A percentile compares a stretch with the other conserved stretches of the same genome.
Evolutionary conservation across 2,329 filamentous ascomycete species (phyloP).

Genomic region (Endothia cerciana): DNA sequence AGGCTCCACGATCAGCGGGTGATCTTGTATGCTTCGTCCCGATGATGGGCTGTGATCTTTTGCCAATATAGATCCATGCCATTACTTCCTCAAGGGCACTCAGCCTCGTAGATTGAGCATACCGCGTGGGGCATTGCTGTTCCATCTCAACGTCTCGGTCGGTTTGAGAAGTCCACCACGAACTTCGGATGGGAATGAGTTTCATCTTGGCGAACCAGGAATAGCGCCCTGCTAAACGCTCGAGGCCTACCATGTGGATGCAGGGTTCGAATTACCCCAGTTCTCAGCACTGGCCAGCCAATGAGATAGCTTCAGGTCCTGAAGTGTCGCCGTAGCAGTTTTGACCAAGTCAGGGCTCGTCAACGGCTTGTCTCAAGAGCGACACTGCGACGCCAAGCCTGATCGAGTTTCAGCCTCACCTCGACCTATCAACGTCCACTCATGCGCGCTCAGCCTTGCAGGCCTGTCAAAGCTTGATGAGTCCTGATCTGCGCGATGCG

Average conservation of each 20-base stretch:
- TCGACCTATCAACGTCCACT: neutral
- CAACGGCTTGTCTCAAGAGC: constrained; percentile 2
- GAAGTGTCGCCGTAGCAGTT: neutral
- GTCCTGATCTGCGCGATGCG: constrained; percentile 14
- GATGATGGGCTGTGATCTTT: neutral
- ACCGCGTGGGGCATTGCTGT: neutral
- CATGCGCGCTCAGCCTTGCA: constrained; percentile 1
- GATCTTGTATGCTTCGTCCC: neutral
- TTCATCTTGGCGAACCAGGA: constrained; percentile 8
- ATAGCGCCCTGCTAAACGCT: neutral
- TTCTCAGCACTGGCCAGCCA: neutral
- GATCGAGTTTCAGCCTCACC: constrained; percentile 19
- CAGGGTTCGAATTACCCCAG: neutral
- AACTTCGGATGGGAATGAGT: neutral
- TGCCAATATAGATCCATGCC: neutral
- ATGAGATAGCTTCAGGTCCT: neutral
- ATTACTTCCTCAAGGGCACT: neutral
- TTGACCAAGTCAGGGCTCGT: constrained; percentile 6
- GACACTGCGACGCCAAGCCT: constrained; percentile 11
- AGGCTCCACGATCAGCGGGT: neutral
- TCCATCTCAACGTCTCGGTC: neutral
- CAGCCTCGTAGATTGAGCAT: neutral
- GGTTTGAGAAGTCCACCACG: neutral
- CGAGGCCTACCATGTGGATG: neutral
- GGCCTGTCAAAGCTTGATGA: constrained; percentile 7